phyloP scores from a whole-genome alignment of 2,329 filamentous ascomycete genomes.

The Alternaria postmessia region DNA sequence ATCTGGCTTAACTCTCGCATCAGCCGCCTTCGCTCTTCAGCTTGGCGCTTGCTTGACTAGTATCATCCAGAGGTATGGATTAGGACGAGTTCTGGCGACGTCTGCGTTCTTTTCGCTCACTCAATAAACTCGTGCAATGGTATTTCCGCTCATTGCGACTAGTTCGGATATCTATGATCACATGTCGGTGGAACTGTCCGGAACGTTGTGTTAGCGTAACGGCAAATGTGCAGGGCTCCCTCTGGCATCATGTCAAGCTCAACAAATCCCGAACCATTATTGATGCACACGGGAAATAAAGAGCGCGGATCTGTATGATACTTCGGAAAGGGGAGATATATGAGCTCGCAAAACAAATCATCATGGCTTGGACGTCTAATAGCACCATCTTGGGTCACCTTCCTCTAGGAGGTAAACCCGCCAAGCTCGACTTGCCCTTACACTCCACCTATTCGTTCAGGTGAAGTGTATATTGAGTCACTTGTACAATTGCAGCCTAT shows the following conservation, averaged over 20 bases:
- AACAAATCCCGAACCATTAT: constrained; percentile 1
- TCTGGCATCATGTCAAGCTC: constrained; percentile 3
- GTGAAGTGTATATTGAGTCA: not conserved
- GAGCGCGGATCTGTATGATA: not conserved
- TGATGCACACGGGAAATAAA: constrained; percentile 1
- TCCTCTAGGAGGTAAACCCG: not conserved
- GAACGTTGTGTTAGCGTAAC: constrained; percentile 3
- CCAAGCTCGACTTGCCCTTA: not conserved
- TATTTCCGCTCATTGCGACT: not conserved
- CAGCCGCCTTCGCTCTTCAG: not conserved
- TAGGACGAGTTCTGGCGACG: too few species aligned
- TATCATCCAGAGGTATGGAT: not conserved
- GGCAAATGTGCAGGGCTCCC: not conserved
- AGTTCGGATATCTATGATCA: not conserved
- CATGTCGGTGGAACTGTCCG: not conserved
- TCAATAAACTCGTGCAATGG: not conserved
- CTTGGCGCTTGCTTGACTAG: not conserved
- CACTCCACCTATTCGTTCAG: not conserved
- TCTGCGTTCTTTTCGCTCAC: not conserved
- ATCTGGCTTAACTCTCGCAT: not conserved
- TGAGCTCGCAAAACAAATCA: not conserved
- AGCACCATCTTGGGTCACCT: not conserved
- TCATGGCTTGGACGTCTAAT: not conserved
- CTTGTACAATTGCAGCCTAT: not conserved
- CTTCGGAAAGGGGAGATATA: not conserved